Conservation (phyloP, 2,329 filamentous ascomycete species). For the Penicillium psychrosexuale region DNA sequence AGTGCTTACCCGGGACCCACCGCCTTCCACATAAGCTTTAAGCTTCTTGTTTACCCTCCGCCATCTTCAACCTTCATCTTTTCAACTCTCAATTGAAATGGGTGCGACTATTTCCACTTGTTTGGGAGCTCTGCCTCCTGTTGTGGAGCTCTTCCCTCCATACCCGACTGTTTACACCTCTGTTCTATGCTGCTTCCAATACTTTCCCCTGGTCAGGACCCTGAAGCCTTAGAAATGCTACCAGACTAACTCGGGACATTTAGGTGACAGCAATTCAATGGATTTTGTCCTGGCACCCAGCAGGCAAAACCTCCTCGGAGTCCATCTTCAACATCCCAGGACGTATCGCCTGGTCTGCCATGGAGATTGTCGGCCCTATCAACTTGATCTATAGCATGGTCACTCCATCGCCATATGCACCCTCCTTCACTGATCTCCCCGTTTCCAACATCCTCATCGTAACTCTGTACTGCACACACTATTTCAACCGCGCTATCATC, state of each 20-base stretch:
- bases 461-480: constrained; percentile 68
- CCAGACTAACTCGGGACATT: constrained; percentile 13
- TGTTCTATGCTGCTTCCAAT: constrained; percentile 40
- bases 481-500: constrained; percentile 81
- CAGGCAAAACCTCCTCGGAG: constrained; percentile 80
- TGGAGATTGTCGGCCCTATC: constrained; percentile 78
- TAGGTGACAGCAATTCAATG: constrained; percentile 74
- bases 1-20: background rate
- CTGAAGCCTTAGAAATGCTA: background rate
- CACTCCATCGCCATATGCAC: constrained; percentile 59
- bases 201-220: constrained; percentile 42
- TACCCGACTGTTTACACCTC: constrained; percentile 40
- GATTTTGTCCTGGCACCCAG: constrained; percentile 75
- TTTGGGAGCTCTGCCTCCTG: constrained; percentile 25
- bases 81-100: constrained; percentile 16
- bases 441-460: constrained; percentile 36
- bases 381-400: constrained; percentile 73
- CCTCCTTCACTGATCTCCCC: constrained; percentile 29
- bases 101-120: constrained; percentile 22
- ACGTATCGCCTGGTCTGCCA: constrained; percentile 78
- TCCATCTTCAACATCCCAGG: constrained; percentile 84
- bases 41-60: constrained; percentile 2
- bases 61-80: background rate
- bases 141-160: constrained; percentile 36
- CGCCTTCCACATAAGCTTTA: constrained; percentile 5